Percentiles rank a stretch among this genome's conserved stretches.
Conservation (phyloP, 768 basidiomycete genomes). For the Chalciporus sphaerocephalus region DNA sequence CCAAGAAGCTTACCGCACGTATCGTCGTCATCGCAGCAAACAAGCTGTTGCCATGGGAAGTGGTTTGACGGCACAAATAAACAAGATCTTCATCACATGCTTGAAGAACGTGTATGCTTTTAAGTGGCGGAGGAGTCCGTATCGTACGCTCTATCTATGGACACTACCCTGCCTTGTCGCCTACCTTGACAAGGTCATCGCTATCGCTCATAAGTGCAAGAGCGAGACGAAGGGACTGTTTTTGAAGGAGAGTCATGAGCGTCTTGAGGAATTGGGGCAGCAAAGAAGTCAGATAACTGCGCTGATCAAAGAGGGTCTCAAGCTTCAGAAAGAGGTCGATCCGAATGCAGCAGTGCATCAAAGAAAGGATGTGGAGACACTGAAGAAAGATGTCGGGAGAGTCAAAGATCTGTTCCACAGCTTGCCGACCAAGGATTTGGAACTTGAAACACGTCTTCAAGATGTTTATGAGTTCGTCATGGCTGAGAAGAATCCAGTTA, state of each 20-base stretch:
- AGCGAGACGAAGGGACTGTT: slow-evolving; percentile 29
- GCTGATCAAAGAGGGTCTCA: slow-evolving; percentile 22
- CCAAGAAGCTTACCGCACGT: slow-evolving; percentile 15
- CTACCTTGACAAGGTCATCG: slow-evolving; percentile 36
- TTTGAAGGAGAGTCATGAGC: slow-evolving; percentile 28
- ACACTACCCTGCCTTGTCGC: slow-evolving; percentile 39
- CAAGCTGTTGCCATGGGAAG: slow-evolving; percentile 10
- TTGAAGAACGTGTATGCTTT: slow-evolving; percentile 23
- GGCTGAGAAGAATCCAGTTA: slow-evolving; percentile 7
- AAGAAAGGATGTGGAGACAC: slow-evolving; percentile 15
- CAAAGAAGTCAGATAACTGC: slow-evolving; percentile 26
- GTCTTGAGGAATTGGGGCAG: slow-evolving; percentile 32
- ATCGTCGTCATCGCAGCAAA: slow-evolving; percentile 2
- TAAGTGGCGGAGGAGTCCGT: slow-evolving; percentile 28
- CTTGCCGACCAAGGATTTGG: slow-evolving; percentile 20
- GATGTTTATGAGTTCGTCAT: slow-evolving; percentile 35
- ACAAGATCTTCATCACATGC: slow-evolving; percentile 28
- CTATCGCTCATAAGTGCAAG: slow-evolving; percentile 28
- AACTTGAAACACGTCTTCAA: slow-evolving; percentile 24
- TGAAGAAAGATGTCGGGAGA: slow-evolving; percentile 28
- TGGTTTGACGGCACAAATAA: slow-evolving; percentile 19
- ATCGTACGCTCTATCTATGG: slow-evolving; percentile 35
- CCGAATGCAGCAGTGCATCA: slow-evolving; percentile 31
- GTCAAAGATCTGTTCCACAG: slow-evolving; percentile 27
- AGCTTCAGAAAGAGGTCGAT: slow-evolving; percentile 30